These are phyloP conservation scores for Kodamaea leandrae DNA, from an alignment of 805 yeast genomes.

Conservation along the genomic window DNA sequence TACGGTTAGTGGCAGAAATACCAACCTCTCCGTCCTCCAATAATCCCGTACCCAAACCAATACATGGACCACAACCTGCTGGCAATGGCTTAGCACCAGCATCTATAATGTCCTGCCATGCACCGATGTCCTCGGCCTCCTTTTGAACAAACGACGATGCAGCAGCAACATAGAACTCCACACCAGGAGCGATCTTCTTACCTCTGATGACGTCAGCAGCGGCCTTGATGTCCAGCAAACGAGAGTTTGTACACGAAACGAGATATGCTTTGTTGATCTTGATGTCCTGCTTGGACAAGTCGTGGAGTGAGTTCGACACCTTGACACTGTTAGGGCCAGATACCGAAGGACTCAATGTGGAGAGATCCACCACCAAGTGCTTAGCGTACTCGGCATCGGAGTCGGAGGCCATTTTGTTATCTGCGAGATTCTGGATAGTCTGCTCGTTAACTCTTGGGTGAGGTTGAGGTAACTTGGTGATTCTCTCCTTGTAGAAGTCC, in stretches of 20 bases:
- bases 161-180: conserved; percentile 95
- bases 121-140: conserved; percentile 88
- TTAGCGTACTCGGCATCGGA: conserved; percentile 84
- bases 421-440: conserved; percentile 53
- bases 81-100: conserved; percentile 96
- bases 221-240: conserved; percentile 87
- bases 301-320: conserved; percentile 74
- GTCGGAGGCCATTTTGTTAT: conserved; percentile 55
- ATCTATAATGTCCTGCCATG: conserved; percentile 84
- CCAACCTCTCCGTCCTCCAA: conserved; percentile 96
- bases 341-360: conserved; percentile 79
- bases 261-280: conserved; percentile 90
- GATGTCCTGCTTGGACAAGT: conserved; percentile 68
- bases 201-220: conserved; percentile 89
- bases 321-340: conserved; percentile 98
- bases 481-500: conserved; percentile 63
- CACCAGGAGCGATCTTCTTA: conserved; percentile 80
- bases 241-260: conserved; percentile 96
- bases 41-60: conserved; percentile 93
- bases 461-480: conserved; percentile 59
- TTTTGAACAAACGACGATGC: conserved; percentile 91
- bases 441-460: conserved; percentile 79
- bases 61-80: conserved; percentile 99
- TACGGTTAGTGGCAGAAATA: conserved; percentile 96
- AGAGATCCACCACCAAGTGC: conserved; percentile 75